Base-by-base conservation (phyloP, 2,329 filamentous ascomycete genomes). In the Colletotrichum somersetense region DNA sequence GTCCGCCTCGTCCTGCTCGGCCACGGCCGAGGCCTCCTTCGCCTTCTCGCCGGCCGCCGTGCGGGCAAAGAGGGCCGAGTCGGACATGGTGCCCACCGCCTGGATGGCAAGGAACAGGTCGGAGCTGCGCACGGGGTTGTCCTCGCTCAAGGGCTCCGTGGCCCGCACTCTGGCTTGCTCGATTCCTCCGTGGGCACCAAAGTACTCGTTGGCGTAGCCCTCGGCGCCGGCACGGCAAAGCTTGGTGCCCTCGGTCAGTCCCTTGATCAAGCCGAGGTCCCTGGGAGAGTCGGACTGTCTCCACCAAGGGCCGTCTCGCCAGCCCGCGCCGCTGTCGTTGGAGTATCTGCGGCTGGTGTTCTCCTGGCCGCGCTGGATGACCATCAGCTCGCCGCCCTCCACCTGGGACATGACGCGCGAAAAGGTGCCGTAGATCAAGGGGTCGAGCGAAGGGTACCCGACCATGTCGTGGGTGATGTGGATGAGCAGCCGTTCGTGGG, bases 291-390 rank as follows among this genome's bases (percentile, higher is more conserved):
- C 89, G 61, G 84, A 86, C 81, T 91, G 91, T 75, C 95, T 90
- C 96, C 96, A 99, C 96, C 96, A 99, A 3, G 96, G 96, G 0
- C 96, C 96, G 77, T 98, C 96, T 59, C 91, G 92, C 95, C 96
- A 99, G 73, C 93, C 92, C 48, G 88, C 87, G 38, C 85, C 84
- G 23, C 84, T 85, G 63, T 91, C 89, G 35, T 85, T 71, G 86
- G 90, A 90, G 53, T 88, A 88, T 55, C 91, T 89, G 57, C 91
- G 91, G 40, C 90, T 91, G 58, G 91, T 89, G 61, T 91, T 93
- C 82, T 98, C 96, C 73, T 94, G 93, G 26, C 96, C 96, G 48
- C 95, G 93, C 83, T 99, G 96, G 73, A 98, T 91, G 67, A 99
- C 96, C 66, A 98, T 88, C 23, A 99, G 87, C 78, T 98, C 96